Percentiles rank a stretch among this genome's conserved stretches.
phyloP scores from a whole-genome alignment of 768 basidiomycete genomes.

The Holtermannia corniformis region DNA sequence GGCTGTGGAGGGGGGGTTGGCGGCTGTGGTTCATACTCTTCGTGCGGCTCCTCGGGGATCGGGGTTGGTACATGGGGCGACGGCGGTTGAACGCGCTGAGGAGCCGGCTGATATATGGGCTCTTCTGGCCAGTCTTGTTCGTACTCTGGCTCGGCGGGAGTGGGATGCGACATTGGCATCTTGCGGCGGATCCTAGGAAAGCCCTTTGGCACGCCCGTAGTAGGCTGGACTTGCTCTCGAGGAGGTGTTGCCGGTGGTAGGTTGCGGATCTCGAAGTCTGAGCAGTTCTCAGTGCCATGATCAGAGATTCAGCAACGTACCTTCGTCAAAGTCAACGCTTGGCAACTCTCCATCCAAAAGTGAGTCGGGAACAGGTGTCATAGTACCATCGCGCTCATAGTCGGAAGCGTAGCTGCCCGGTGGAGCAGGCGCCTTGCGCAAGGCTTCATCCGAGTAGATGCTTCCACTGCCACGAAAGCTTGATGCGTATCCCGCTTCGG shows the following conservation, averaged over 20 bases:
- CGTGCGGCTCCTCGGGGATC: conserved; percentile 10
- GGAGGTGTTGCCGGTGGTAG: conserved; percentile 30
- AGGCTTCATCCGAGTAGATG: conserved; percentile 26
- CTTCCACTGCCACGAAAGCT: conserved; percentile 16
- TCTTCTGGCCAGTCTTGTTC: background rate
- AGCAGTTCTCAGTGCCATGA: background rate
- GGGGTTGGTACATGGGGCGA: conserved; percentile 1
- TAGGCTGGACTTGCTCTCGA: conserved; percentile 8
- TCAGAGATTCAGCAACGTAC: background rate
- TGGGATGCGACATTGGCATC: background rate
- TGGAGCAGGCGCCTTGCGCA: conserved; percentile 17
- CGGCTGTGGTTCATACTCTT: conserved; percentile 1
- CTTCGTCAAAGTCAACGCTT: conserved; percentile 28
- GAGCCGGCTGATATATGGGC: background rate
- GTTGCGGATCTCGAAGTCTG: conserved; percentile 27
- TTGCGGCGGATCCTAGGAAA: background rate
- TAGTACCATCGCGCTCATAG: conserved; percentile 7
- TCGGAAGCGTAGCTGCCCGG: conserved; percentile 19
- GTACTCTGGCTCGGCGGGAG: background rate
- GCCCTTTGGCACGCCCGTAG: background rate
- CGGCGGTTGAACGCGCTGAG: no score
- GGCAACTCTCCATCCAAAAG: conserved; percentile 19
- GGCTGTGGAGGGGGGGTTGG: conserved; percentile 5
- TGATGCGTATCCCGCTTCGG: conserved; percentile 13
- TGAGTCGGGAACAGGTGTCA: conserved; percentile 11